Evolutionary conservation across 1,139 yeast species (phyloP).

Genomic region (Geotrichum restrictum): DNA sequence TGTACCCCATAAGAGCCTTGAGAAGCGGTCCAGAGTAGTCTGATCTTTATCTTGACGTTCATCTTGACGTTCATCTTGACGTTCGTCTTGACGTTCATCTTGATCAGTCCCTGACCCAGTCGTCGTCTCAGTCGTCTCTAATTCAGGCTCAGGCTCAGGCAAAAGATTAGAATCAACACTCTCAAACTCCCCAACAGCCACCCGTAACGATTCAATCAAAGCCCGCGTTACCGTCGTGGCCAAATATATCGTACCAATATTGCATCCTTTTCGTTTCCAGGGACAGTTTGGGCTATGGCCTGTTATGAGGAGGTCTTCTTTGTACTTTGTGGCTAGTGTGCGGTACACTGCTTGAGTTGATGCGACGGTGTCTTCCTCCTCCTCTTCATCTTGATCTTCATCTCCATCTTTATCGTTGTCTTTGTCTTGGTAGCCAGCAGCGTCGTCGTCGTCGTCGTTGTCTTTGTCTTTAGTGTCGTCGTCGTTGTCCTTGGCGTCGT

Average conservation of each 20-base stretch:
- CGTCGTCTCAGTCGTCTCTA: too few relatives aligned
- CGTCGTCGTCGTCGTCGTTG: neutral
- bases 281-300: conserved; percentile 2
- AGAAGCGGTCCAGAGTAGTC: too few relatives aligned
- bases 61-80: too few relatives aligned
- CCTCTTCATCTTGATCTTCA: neutral
- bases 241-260: neutral
- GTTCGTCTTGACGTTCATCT: too few relatives aligned
- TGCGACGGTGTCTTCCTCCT: neutral
- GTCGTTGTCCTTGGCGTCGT: neutral
- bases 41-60: too few relatives aligned
- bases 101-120: too few relatives aligned
- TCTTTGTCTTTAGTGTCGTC: neutral
- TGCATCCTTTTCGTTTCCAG: conserved; percentile 2
- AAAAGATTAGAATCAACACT: neutral
- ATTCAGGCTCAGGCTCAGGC: too few relatives aligned
- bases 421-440: too few relatives aligned
- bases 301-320: neutral
- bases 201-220: too few relatives aligned
- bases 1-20: neutral
- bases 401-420: neutral
- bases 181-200: neutral
- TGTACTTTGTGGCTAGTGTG: neutral
- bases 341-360: neutral
- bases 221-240: neutral